phyloP scores from a whole-genome alignment of 1,284 basidiomycete genomes.

The Cryptococcus sp. region DNA sequence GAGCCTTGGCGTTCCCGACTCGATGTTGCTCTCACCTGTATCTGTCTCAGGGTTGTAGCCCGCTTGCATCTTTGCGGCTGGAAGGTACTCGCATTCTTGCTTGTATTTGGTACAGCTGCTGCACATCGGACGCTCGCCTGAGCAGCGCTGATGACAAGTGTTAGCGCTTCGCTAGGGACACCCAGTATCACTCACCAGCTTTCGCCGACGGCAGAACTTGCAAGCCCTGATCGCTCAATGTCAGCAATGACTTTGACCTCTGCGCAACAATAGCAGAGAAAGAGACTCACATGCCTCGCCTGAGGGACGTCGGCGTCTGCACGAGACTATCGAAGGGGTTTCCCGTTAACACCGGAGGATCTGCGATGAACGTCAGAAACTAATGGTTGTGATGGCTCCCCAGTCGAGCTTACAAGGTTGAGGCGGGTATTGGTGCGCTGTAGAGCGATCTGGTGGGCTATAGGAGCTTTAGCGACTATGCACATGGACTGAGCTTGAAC shows the following conservation, averaged over 20 bases:
- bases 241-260: background rate
- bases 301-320: constrained; percentile 15
- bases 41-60: constrained; percentile 7
- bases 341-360: too few relatives aligned
- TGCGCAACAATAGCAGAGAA: background rate
- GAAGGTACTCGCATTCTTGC: constrained; percentile 43
- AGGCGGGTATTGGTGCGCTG: too few relatives aligned
- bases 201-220: constrained; percentile 45
- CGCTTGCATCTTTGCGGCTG: constrained; percentile 7
- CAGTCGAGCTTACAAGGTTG: too few relatives aligned
- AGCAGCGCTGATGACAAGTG: constrained; percentile 30
- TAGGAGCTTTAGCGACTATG: too few relatives aligned
- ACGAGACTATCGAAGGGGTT: constrained; percentile 7
- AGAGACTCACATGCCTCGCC: constrained; percentile 19
- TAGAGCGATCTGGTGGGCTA: too few relatives aligned
- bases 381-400: too few relatives aligned
- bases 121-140: constrained; percentile 40
- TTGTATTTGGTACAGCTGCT: constrained; percentile 44
- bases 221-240: constrained; percentile 33
- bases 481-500: too few relatives aligned
- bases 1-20: too few relatives aligned
- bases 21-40: constrained; percentile 9
- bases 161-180: too few relatives aligned
- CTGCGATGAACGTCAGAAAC: too few relatives aligned
- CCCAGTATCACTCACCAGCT: constrained; percentile 30